Base-by-base conservation (phyloP, 2,329 filamentous ascomycete species). In the Colletotrichum graminicola region DNA sequence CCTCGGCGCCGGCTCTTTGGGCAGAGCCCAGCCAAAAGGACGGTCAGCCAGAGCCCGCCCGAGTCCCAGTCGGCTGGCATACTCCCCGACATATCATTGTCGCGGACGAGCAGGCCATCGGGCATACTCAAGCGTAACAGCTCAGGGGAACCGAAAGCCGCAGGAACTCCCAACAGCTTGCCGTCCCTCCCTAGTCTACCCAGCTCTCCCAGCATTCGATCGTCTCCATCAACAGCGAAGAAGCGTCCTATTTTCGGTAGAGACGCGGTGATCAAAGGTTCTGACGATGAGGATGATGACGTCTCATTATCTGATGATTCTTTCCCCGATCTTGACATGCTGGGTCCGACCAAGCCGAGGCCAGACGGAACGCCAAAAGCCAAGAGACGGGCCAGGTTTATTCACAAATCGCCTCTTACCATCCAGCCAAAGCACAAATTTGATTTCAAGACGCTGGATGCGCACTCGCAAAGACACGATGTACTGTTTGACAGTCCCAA, bases 231-330 rank as follows among this genome's bases (percentile, higher is more conserved):
- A 29, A 78, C 78, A 29, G 32, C 45, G 12, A 72, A 54, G 36
- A 68, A 72, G 47, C 69, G 69, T 10, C n/a, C 59, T 12, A 32
- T 5, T 36, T 74, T 81, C 60, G 82, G 84, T 70, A 83, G 89
- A 78, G 84, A 89, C 75, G 80, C 89, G 16, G 82, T 91, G 66
- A 92, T 95, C 51, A 86, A 86, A 56, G 91, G 89, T 65, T 94
- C 93, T 0, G 93, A 95, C 76, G 91, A 92, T 12, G 92, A 93
- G n/a, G 87, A 87, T 23, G 87, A 86, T 36, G 86, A 91, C 74
- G 88, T 85, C 47, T 75, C 74, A 47, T 78, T 76, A 23, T 90
- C 90, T 23, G 88, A 89, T 34, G 87, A 86, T 60, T 91, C 91
- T 0, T 83, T 91, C 18, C 85, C 87, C 6, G 84, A 87, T 54